These are phyloP conservation scores for Suillus occidentalis DNA, from an alignment of 768 basidiomycete genomes.

Conservation along the genomic window DNA sequence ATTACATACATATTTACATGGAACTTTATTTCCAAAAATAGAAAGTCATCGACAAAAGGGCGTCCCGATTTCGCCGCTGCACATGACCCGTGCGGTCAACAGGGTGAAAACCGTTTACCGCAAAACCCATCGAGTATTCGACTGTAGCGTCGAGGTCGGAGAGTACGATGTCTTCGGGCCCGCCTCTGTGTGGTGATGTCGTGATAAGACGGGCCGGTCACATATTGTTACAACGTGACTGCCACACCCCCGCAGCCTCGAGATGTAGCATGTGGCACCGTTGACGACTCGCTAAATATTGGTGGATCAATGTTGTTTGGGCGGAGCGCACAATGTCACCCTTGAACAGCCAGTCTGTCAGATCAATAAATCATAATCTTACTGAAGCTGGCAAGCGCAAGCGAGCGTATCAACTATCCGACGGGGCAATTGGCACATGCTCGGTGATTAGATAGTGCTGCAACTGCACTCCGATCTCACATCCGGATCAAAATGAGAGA, in stretches of 20 bases:
- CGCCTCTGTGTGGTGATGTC: too few relatives aligned
- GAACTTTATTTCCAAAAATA: conserved; percentile 15
- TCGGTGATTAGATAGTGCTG: too few relatives aligned
- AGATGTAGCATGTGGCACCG: background rate
- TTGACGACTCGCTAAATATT: too few relatives aligned
- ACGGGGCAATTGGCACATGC: too few relatives aligned
- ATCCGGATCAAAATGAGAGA: too few relatives aligned
- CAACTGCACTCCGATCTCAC: too few relatives aligned
- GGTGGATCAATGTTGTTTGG: too few relatives aligned
- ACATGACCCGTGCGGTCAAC: background rate
- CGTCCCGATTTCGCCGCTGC: background rate
- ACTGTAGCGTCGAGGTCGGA: too few relatives aligned
- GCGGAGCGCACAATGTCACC: background rate
- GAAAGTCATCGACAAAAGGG: background rate
- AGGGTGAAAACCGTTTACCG: background rate
- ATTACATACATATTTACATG: conserved; percentile 11
- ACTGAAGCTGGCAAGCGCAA: too few relatives aligned
- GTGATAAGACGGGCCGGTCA: background rate
- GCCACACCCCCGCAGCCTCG: background rate
- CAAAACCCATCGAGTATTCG: background rate
- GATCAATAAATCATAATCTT: too few relatives aligned
- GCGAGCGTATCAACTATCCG: too few relatives aligned
- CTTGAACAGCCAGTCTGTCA: background rate
- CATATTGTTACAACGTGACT: background rate
- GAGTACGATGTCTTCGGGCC: background rate